Evolutionary conservation across 495 filamentous ascomycete species (phyloP).

Genomic region (Tuber brumale): DNA sequence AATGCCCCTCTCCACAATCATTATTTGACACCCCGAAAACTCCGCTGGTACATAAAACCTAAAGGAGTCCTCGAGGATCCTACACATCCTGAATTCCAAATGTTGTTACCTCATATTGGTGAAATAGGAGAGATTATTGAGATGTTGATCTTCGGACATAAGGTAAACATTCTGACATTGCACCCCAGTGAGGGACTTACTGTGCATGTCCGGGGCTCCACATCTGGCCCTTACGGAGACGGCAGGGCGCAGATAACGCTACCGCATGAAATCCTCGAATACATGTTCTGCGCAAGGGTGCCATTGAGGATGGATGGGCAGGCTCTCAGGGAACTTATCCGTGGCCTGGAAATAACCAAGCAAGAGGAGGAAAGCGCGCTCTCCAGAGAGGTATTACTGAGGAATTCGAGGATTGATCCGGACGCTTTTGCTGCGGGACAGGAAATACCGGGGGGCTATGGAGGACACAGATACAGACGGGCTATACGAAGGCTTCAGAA

Average conservation of each 20-base stretch:
- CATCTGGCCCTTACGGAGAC: not conserved
- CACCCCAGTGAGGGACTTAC: not conserved
- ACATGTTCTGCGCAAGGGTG: not conserved
- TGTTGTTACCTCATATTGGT: constrained; percentile 11
- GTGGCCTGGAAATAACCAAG: not conserved
- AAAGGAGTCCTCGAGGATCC: constrained; percentile 10
- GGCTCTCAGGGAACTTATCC: not conserved
- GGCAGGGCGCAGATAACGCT: not conserved
- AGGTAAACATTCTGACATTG: constrained; percentile 2
- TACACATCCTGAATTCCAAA: constrained; percentile 11
- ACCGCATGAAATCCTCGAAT: not conserved
- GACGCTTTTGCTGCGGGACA: not conserved
- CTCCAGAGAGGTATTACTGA: not conserved
- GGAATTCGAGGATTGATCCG: not conserved
- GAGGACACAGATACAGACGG: not conserved
- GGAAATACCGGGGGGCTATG: not conserved
- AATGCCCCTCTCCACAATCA: not conserved
- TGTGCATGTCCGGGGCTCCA: not conserved
- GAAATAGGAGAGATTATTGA: constrained; percentile 33
- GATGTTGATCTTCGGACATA: constrained; percentile 27
- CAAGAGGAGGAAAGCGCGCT: not conserved
- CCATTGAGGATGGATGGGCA: not conserved
- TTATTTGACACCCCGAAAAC: constrained; percentile 24
- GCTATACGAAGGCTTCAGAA: not conserved
- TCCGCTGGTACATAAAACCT: constrained; percentile 24